phyloP scores from a whole-genome alignment of 2,329 filamentous ascomycete genomes.

The Ophioceras dolichostomum region DNA sequence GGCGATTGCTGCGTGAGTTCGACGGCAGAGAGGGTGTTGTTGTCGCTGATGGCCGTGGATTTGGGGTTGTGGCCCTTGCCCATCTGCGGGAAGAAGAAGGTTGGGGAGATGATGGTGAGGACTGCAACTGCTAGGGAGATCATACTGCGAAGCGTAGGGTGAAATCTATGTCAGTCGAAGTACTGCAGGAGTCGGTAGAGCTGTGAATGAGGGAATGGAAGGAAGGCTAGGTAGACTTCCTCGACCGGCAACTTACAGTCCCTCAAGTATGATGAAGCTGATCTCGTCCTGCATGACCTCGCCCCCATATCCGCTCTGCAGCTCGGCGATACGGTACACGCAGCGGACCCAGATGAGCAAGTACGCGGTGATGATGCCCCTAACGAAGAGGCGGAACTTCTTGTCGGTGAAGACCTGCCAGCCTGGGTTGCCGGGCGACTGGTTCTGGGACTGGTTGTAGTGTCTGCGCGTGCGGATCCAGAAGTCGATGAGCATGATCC shows the following conservation, averaged over 20 bases:
- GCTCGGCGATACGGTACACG: not conserved
- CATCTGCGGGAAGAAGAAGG: too few species aligned
- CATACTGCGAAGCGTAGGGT: too few species aligned
- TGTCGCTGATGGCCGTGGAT: too few species aligned
- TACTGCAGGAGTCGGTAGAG: too few species aligned
- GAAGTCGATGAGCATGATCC: not conserved
- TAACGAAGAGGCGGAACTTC: not conserved
- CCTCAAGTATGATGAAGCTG: not conserved
- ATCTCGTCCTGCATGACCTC: not conserved
- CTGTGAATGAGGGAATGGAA: too few species aligned
- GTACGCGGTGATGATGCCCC: not conserved
- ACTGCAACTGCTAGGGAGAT: too few species aligned
- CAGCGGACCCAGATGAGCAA: not conserved
- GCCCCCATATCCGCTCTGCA: not conserved
- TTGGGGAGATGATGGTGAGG: too few species aligned
- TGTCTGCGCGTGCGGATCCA: not conserved
- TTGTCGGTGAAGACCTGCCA: not conserved
- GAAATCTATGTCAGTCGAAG: too few species aligned
- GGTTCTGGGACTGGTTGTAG: not conserved
- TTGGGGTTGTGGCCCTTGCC: too few species aligned
- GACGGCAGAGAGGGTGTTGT: too few species aligned
- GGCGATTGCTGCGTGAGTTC: too few species aligned
- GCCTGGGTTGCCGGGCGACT: not conserved
- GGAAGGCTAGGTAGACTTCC: too few species aligned
- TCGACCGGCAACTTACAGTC: not conserved